Conservation (phyloP, 176 grass and related monocot species). For the Tillandsia leiboldiana region DNA sequence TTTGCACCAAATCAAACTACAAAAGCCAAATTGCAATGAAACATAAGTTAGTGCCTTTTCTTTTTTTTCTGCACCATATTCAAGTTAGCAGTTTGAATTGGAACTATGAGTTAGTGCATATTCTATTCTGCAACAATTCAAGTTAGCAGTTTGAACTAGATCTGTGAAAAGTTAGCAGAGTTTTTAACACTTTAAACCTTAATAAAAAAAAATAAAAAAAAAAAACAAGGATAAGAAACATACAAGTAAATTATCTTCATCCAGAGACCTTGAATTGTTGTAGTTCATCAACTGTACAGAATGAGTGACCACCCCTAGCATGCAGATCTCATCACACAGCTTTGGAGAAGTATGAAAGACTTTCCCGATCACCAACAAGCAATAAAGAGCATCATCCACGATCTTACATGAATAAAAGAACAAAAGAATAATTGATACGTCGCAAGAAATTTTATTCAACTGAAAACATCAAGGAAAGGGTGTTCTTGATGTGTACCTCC, state of each 20-base stretch:
- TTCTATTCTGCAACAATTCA: too few relatives aligned
- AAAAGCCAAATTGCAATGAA: too few relatives aligned
- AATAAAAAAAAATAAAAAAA: background rate
- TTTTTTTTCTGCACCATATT: too few relatives aligned
- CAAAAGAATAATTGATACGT: background rate
- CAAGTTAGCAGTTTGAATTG: too few relatives aligned
- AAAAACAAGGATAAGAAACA: constrained; percentile 8
- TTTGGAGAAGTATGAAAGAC: constrained; percentile 7
- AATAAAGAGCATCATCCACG: constrained; percentile 26
- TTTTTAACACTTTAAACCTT: too few relatives aligned
- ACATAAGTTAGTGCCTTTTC: too few relatives aligned
- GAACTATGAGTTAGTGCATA: too few relatives aligned
- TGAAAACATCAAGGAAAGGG: too few relatives aligned
- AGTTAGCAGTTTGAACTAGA: too few relatives aligned
- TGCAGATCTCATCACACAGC: constrained; percentile 36
- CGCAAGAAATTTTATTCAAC: background rate
- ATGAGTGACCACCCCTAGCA: constrained; percentile 11
- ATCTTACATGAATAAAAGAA: constrained; percentile 21
- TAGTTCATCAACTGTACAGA: constrained; percentile 34
- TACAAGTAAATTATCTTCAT: constrained; percentile 25
- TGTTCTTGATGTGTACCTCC: too few relatives aligned
- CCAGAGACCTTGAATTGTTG: constrained; percentile 31
- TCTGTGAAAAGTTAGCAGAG: too few relatives aligned
- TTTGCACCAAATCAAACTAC: too few relatives aligned
- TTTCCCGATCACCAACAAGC: constrained; percentile 21